Evolutionary conservation across 306 rosid genomes (phyloP).

Genomic region (Boehmeria nivea): DNA sequence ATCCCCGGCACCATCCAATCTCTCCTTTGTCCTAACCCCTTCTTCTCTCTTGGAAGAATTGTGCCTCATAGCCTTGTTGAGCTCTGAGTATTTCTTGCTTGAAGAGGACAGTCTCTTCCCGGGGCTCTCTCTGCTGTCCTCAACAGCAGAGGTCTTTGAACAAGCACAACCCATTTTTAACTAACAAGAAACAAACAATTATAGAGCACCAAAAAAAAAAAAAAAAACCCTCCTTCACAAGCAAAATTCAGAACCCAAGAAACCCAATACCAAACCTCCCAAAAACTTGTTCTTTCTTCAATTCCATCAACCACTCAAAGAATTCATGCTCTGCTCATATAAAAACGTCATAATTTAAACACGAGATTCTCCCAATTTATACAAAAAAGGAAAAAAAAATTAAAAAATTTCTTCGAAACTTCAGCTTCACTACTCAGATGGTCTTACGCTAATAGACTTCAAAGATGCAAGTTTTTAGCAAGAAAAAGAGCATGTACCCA

Average conservation of each 20-base stretch:
- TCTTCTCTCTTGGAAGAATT: conserved; percentile 66
- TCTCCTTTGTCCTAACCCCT: conserved; percentile 36
- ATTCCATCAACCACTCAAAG: conserved; percentile 20
- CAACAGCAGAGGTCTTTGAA: conserved; percentile 58
- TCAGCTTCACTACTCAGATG: background rate
- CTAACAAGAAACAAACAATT: conserved; percentile 14
- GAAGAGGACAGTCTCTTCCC: conserved; percentile 34
- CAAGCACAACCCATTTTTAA: conserved; percentile 62
- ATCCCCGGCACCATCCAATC: conserved; percentile 28
- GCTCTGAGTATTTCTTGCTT: conserved; percentile 29
- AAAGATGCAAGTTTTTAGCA: too few species aligned
- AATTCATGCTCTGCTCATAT: conserved; percentile 15
- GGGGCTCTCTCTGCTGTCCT: conserved; percentile 56
- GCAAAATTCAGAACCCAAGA: conserved; percentile 14
- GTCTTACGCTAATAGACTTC: too few species aligned
- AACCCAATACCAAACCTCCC: too few species aligned
- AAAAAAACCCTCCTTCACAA: too few species aligned
- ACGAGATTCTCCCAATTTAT: too few species aligned
- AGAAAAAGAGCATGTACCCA: too few species aligned
- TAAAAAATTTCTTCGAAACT: too few species aligned
- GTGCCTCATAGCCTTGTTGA: conserved; percentile 33
- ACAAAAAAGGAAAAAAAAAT: too few species aligned
- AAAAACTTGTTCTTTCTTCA: conserved; percentile 21
- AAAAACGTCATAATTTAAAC: background rate
- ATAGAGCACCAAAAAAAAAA: too few species aligned